Conservation (phyloP, 2,329 filamentous ascomycete species). For the Lachnellula hyalina region DNA sequence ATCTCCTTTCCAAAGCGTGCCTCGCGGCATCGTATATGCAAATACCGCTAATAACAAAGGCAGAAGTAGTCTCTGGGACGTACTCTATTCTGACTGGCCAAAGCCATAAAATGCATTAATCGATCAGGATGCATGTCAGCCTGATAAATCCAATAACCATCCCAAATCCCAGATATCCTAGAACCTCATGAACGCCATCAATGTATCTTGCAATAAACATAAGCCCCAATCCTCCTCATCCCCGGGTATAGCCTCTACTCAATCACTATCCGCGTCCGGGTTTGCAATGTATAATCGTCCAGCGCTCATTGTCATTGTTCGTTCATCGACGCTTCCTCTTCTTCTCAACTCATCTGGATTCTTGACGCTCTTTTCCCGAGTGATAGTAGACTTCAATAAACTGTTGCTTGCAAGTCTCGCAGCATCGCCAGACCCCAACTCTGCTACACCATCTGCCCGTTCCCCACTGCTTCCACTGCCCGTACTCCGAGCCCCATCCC, state of each 20-base stretch:
- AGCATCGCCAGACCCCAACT: constrained; percentile 39
- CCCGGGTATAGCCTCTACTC: constrained; percentile 17
- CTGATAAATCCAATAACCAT: too few species aligned
- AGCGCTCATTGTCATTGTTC: constrained; percentile 57
- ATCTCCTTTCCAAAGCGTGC: background rate
- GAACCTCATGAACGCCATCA: background rate
- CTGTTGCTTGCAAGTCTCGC: constrained; percentile 54
- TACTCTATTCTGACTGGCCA: background rate
- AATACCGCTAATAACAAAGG: background rate
- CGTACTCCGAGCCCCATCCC: constrained; percentile 24
- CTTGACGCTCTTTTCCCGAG: constrained; percentile 61
- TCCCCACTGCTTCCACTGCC: constrained; percentile 38
- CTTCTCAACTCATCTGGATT: constrained; percentile 67
- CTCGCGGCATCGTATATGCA: background rate
- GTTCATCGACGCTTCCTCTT: constrained; percentile 78
- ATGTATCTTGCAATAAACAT: background rate
- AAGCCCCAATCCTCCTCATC: background rate
- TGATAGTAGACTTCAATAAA: constrained; percentile 49
- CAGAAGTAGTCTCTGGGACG: background rate
- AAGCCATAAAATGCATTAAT: background rate
- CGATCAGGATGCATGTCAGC: background rate
- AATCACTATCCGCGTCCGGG: constrained; percentile 51
- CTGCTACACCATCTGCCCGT: constrained; percentile 54
- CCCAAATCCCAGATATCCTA: too few species aligned
- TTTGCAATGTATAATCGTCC: constrained; percentile 81